Percentiles rank a stretch among this genome's conserved stretches.
phyloP scores from a whole-genome alignment of 1,284 basidiomycete genomes.

The Cutaneotrichosporon cavernicola region DNA sequence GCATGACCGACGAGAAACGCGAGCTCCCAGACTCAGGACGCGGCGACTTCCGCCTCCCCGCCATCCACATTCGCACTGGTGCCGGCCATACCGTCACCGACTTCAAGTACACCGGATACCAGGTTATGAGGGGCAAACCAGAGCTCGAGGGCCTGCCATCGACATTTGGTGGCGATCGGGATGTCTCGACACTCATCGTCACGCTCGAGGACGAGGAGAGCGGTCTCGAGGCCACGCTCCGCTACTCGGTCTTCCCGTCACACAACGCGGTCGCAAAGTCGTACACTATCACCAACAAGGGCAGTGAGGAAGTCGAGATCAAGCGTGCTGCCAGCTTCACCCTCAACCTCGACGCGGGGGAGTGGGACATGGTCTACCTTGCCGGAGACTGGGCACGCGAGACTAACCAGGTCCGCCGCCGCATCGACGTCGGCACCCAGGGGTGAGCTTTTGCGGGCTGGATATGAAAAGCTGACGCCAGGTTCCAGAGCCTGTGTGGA shows the following conservation, averaged over 20 bases:
- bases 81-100: conserved; percentile 26
- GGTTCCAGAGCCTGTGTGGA: conserved; percentile 33
- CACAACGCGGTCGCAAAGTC: conserved; percentile 26
- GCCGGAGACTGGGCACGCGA: conserved; percentile 39
- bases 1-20: conserved; percentile 13
- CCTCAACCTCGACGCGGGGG: conserved; percentile 28
- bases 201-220: conserved; percentile 20
- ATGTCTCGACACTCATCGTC: conserved; percentile 12
- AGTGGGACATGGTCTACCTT: conserved; percentile 33
- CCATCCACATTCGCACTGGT: conserved; percentile 24
- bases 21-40: conserved; percentile 37
- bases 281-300: conserved; percentile 26
- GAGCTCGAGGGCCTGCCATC: conserved; percentile 27
- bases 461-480: conserved; percentile 11
- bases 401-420: conserved; percentile 20
- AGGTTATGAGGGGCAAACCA: conserved; percentile 29
- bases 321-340: conserved; percentile 30
- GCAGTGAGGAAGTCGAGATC: conserved; percentile 22
- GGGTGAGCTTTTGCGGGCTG: conserved; percentile 26
- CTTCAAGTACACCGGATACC: conserved; percentile 28
- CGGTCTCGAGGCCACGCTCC: conserved; percentile 21
- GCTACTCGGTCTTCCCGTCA: conserved; percentile 32
- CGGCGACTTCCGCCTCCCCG: conserved; percentile 38
- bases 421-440: conserved; percentile 32
- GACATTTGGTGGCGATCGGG: conserved; percentile 25